These are phyloP conservation scores for Colletotrichum sp. DNA, from an alignment of 2,329 filamentous ascomycete genomes.

Conservation along the genomic window DNA sequence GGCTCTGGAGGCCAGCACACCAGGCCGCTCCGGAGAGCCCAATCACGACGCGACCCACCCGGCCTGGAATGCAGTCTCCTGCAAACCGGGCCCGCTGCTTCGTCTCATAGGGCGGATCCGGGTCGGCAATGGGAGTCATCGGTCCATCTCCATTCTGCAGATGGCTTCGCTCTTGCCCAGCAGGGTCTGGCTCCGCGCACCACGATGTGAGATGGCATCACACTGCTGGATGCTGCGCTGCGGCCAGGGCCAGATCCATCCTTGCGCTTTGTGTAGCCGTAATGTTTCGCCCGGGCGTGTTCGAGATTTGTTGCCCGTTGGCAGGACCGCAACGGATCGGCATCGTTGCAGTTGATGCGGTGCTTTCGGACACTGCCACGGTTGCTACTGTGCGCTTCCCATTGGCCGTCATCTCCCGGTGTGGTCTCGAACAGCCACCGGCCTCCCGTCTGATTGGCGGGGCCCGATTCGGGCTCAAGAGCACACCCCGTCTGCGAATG, in stretches of 20 bases:
- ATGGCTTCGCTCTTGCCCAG: neutral
- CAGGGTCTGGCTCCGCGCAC: neutral
- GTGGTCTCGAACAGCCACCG: neutral
- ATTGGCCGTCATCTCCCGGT: neutral
- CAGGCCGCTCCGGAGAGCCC: constrained; percentile 10
- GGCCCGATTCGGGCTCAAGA: neutral
- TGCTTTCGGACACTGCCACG: neutral
- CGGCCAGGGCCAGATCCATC: neutral
- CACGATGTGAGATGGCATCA: constrained; percentile 20
- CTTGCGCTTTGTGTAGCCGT: neutral
- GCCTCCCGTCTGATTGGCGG: neutral
- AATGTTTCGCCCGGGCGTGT: neutral
- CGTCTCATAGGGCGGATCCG: constrained; percentile 27
- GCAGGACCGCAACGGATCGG: neutral
- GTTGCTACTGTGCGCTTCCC: neutral
- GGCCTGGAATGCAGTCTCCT: constrained; percentile 28
- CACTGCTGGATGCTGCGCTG: neutral
- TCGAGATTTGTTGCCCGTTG: neutral
- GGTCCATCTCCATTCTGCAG: neutral
- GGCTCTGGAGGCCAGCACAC: constrained; percentile 23
- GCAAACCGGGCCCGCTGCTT: constrained; percentile 23
- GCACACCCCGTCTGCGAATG: neutral
- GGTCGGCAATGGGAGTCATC: constrained; percentile 28
- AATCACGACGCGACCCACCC: constrained; percentile 27
- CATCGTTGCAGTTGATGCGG: neutral